Base-by-base conservation (phyloP, 352 stramenopile species). In the Globisporangium solare region DNA sequence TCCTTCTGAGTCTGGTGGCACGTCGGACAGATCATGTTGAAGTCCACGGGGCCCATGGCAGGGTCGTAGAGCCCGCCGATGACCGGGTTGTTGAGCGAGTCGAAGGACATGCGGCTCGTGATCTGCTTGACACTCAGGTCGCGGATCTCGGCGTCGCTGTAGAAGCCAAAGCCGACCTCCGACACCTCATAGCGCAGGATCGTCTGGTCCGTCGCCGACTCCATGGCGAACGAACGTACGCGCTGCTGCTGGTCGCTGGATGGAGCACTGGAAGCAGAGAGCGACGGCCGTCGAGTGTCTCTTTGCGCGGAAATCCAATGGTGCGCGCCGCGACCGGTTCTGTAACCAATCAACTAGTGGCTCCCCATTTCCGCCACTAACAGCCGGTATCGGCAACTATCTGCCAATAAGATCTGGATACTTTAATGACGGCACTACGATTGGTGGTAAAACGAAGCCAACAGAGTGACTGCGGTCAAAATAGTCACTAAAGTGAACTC, bases 61-160 rank as follows among this genome's bases (percentile, higher is more conserved):
- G 94, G 94, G 77, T 99, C 97, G 73, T 99, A 99, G 40, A 99
- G 86, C 41, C 97, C 97, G 57, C 89, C 91, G 12, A 98, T 84
- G 3, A 99, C 76, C 14, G 97, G 81, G 60, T 96, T 98, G 60
- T 97, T 96, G 31, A 99, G 75, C 24, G 81, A 58, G 73, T 99
- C 96, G 64, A 98, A 99, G 22, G 94, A 96, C 51, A 98, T 70
- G 50, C 92, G 93, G 41, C 84, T 97, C 40, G 92, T 98, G 66
- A 99, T 89, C 73, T 98, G 92, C 72, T 98, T 98, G 49, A 99
- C 94, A 59, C 89, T 98, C 61, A 99, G 75, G 64, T 94, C 76
- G 54, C 95, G 83, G 63, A 99, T 97, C 78, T 99, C 96, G 50
- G 97, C 95, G 69, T 99, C 95, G 51, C 91, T 98, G 74, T 98